Evolutionary conservation across 305 asterid species (phyloP).

Genomic region (Fraxinus sp.): DNA sequence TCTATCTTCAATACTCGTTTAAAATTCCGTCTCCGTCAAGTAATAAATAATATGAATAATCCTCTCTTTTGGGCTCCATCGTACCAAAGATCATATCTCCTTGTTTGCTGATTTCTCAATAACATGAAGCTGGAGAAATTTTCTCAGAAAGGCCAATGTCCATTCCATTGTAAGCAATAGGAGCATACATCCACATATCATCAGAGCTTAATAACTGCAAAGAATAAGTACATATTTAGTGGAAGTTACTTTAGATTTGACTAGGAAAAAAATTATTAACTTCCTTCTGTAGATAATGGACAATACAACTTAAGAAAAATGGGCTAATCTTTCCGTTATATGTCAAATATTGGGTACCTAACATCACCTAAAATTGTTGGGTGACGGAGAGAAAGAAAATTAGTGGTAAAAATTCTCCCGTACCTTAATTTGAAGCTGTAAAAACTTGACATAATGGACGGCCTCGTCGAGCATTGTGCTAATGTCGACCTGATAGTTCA

Average conservation of each 20-base stretch:
- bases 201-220: constrained; percentile 53
- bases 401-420: not conserved
- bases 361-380: not conserved
- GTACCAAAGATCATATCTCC: not conserved
- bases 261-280: not conserved
- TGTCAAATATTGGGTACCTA: not conserved
- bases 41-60: not conserved
- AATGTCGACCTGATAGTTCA: constrained; percentile 34
- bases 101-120: not conserved
- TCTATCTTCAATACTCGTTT: not conserved
- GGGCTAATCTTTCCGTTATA: not conserved
- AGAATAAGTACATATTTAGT: not conserved
- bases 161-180: constrained; percentile 49
- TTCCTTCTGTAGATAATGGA: not conserved
- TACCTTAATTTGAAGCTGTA: constrained; percentile 60
- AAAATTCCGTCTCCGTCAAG: not conserved
- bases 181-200: constrained; percentile 60
- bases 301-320: not conserved
- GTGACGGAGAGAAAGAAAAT: not conserved
- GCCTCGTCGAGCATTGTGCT: constrained; percentile 67
- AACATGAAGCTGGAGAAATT: constrained; percentile 19
- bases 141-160: constrained; percentile 37
- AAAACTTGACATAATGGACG: constrained; percentile 48
- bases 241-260: not conserved
- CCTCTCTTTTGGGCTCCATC: not conserved